These are phyloP conservation scores for Trichoderma atrobrunneum DNA, from an alignment of 2,329 filamentous ascomycete species.

Conservation along the genomic window DNA sequence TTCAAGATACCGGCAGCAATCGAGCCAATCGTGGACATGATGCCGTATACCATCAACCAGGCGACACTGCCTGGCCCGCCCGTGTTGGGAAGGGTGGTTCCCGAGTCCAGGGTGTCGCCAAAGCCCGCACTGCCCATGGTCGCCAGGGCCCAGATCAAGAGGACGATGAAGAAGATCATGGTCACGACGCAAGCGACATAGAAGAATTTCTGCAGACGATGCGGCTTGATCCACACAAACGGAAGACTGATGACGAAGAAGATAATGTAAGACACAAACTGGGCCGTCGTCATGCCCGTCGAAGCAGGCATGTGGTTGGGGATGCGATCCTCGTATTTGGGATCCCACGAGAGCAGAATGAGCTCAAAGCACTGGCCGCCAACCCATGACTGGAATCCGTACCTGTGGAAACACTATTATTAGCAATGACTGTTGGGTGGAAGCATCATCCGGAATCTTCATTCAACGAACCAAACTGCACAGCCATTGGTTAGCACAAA, in stretches of 20 bases:
- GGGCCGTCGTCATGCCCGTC: slow-evolving; percentile 44
- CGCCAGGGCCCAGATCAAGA: slow-evolving; percentile 44
- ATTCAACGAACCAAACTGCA: slow-evolving; percentile 27
- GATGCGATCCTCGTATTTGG: slow-evolving; percentile 41
- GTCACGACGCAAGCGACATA: slow-evolving; percentile 39
- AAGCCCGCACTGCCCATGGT: slow-evolving; percentile 43
- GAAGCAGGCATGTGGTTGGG: slow-evolving; percentile 40
- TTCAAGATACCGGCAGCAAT: slow-evolving; percentile 40
- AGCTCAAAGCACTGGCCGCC: slow-evolving; percentile 47
- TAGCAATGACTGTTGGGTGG: neutral
- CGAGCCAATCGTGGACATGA: slow-evolving; percentile 37
- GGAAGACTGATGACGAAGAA: slow-evolving; percentile 45
- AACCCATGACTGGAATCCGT: slow-evolving; percentile 46
- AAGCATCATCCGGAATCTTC: neutral
- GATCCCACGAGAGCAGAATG: slow-evolving; percentile 45
- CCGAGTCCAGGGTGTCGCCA: slow-evolving; percentile 32
- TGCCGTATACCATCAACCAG: slow-evolving; percentile 39
- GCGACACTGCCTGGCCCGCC: slow-evolving; percentile 32
- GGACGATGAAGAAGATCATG: slow-evolving; percentile 40
- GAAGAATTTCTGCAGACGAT: slow-evolving; percentile 43
- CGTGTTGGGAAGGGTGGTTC: slow-evolving; percentile 25
- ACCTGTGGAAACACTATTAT: slow-evolving; percentile 28
- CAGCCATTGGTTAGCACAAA: slow-evolving; percentile 1
- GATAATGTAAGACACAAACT: slow-evolving; percentile 44
- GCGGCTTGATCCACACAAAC: slow-evolving; percentile 44